Conservation (phyloP, 176 grass and related monocot genomes). For the Triticum turgidum region DNA sequence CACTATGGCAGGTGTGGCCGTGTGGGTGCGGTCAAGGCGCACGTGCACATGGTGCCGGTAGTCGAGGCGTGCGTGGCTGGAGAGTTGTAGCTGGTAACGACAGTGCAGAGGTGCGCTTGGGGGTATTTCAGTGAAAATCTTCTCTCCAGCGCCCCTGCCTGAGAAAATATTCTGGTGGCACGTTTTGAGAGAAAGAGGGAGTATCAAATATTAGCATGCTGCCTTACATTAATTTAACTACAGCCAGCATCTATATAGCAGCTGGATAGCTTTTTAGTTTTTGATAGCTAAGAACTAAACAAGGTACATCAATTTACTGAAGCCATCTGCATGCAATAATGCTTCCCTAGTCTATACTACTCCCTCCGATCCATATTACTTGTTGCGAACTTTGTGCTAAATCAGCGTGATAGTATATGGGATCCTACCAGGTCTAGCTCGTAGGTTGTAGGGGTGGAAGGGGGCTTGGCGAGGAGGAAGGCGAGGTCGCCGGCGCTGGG, state of each 20-base stretch:
- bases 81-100: background rate
- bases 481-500: no score
- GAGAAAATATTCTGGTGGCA: background rate
- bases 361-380: no score
- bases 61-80: background rate
- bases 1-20: background rate
- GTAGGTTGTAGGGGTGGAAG: no score
- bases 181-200: background rate
- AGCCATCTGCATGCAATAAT: background rate
- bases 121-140: background rate
- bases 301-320: constrained; percentile 1
- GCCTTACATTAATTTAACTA: background rate
- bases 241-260: background rate
- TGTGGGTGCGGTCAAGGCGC: background rate
- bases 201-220: background rate
- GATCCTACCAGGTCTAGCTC: no score
- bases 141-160: background rate
- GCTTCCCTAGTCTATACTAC: background rate
- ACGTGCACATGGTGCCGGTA: background rate
- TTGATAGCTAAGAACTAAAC: background rate
- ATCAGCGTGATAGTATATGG: no score
- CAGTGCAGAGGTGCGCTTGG: background rate
- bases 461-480: no score
- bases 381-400: no score
- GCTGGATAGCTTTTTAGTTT: background rate